Conservation (phyloP, 331 rosid genomes). For the Telfairia occidentalis region DNA sequence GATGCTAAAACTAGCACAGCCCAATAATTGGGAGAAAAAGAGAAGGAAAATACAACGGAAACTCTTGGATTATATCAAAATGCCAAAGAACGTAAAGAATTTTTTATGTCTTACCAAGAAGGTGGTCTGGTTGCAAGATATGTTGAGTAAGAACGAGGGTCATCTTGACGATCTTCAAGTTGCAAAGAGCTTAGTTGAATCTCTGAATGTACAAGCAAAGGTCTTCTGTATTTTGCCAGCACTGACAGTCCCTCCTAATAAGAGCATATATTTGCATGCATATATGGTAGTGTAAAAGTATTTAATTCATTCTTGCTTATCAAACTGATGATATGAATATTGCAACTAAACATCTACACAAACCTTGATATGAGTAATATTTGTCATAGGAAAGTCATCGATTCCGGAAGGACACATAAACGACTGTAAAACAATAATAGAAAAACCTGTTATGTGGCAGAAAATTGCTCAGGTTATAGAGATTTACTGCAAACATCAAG, state of each 20-base stretch:
- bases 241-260: constrained; percentile 74
- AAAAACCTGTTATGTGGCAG: neutral
- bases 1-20: neutral
- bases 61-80: neutral
- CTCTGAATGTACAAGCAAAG: constrained; percentile 84
- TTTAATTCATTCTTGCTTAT: neutral
- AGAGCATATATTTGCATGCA: constrained; percentile 20
- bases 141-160: constrained; percentile 51
- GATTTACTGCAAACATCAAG: neutral
- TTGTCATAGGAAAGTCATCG: constrained; percentile 83
- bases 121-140: constrained; percentile 81
- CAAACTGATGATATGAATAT: neutral
- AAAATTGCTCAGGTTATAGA: neutral
- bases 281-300: neutral
- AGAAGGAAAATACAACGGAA: neutral
- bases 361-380: constrained; percentile 78
- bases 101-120: constrained; percentile 51
- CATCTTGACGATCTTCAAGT: constrained; percentile 22
- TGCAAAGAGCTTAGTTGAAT: constrained; percentile 32
- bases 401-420: constrained; percentile 99
- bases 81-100: constrained; percentile 3
- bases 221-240: constrained; percentile 75
- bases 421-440: constrained; percentile 40
- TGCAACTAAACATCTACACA: neutral
- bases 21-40: neutral